Evolutionary conservation across 495 filamentous ascomycete genomes (phyloP).

Genomic region (Talaromyces nanjingensis): DNA sequence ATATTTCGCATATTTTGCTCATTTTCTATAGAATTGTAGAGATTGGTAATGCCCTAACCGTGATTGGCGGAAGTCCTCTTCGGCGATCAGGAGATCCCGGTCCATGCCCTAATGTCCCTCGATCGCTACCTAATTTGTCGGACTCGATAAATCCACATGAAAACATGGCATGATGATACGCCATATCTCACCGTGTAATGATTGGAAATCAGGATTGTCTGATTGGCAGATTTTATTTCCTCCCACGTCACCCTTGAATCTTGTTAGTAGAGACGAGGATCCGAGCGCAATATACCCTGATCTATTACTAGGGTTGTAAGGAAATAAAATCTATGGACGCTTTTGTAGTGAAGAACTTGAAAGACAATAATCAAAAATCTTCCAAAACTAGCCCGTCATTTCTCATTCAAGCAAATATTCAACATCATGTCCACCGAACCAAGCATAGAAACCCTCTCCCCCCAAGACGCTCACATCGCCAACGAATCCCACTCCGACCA

Average conservation of each 20-base stretch:
- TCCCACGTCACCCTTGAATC: background rate
- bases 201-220: background rate
- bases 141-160: background rate
- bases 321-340: background rate
- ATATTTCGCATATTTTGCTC: background rate
- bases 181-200: background rate
- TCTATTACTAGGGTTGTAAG: background rate
- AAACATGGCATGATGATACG: background rate
- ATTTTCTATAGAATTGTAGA: background rate
- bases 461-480: slow-evolving; percentile 6
- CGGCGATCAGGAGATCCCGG: slow-evolving; percentile 1
- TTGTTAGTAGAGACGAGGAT: background rate
- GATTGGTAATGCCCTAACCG: background rate
- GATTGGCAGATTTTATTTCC: background rate
- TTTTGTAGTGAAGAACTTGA: background rate
- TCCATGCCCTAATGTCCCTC: background rate
- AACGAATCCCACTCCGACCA: background rate
- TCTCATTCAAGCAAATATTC: too few relatives aligned
- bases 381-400: background rate
- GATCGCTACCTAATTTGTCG: background rate
- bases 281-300: background rate
- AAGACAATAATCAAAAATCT: background rate
- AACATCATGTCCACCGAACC: slow-evolving; percentile 2
- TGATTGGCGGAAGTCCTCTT: background rate
- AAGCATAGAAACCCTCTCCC: background rate